Percentiles rank a stretch among this genome's conserved stretches.
phyloP scores from a whole-genome alignment of 1,284 basidiomycete genomes.

The Ganoderma resinaceum region DNA sequence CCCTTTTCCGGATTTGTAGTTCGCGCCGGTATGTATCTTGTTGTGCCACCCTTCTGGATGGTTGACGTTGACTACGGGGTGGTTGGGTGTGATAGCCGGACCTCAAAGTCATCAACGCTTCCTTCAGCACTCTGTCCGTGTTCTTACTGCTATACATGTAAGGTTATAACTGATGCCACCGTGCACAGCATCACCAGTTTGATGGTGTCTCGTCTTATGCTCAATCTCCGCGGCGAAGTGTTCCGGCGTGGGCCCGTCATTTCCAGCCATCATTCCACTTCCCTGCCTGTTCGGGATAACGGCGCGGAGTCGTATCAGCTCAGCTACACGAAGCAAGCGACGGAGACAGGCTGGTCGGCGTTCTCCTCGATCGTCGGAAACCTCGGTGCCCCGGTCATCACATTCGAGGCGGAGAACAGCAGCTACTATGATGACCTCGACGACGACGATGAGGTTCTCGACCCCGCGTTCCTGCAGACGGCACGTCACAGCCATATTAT shows the following conservation, averaged over 20 bases:
- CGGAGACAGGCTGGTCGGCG: slow-evolving; percentile 18
- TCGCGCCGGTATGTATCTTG: slow-evolving; percentile 30
- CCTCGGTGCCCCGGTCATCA: slow-evolving; percentile 35
- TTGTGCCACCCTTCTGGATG: background rate
- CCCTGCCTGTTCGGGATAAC: background rate
- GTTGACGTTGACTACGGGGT: slow-evolving; percentile 1
- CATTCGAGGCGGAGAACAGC: slow-evolving; percentile 25
- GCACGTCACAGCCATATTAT: background rate
- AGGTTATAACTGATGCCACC: background rate
- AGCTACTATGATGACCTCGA: slow-evolving; percentile 21
- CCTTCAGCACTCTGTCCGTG: slow-evolving; percentile 37
- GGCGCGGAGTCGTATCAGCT: slow-evolving; percentile 18
- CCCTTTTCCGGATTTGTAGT: slow-evolving; percentile 11
- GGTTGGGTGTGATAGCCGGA: slow-evolving; percentile 27
- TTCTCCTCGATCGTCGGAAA: slow-evolving; percentile 38
- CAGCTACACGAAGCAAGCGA: slow-evolving; percentile 11
- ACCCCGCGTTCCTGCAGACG: background rate
- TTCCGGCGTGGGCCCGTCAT: slow-evolving; percentile 27
- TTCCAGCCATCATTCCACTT: slow-evolving; percentile 16
- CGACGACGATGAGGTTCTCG: slow-evolving; percentile 14
- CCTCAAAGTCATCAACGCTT: slow-evolving; percentile 38
- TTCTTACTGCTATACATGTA: background rate
- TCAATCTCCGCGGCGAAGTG: slow-evolving; percentile 36
- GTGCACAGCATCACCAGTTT: slow-evolving; percentile 35
- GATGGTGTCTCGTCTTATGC: slow-evolving; percentile 39